Base-by-base conservation (phyloP, 257 asterid genomes). In the Catharanthus roseus region DNA sequence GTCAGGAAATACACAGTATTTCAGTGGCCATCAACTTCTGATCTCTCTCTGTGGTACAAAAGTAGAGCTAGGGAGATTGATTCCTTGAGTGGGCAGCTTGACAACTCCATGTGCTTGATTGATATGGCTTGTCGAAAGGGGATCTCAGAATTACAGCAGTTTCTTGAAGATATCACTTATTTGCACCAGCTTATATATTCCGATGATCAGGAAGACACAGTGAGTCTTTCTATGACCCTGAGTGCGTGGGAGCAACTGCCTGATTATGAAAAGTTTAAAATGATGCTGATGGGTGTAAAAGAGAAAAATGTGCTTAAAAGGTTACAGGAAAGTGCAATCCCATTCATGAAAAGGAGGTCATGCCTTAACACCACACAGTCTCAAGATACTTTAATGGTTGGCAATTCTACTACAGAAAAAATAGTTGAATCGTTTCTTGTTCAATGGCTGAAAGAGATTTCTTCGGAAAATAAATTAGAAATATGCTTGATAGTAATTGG, bases 11-110 rank as follows among this genome's bases (percentile, higher is more conserved):
- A 77, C 84, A 56, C 65, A 79, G 82, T 84, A 63, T 86, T 76
- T 80, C 86, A 79, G 53, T 95, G 97, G 99, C 97, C 99, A 75
- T 88, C 99, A 55, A 54, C 78, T 72, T 74, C 87, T 75, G 96
- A 85, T 72, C 97, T 95, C 54, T 82, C 90, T 54, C 72, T 82
- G 63, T 95, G 99, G 99, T 95, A 91, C 91, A 89, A 80, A 85
- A 86, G 82, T 79, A 81, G 99, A 85, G 96, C 97, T 82, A 83
- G 90, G 78, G 96, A 85, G 72, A 95, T 95, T 72, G 99, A 95
- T 78, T 69, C 83, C 77, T 83, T 87, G 36, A 95, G 96, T 86
- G 99, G 99, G 68, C 97, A 86, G 83, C 89, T 95, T 19, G 97
- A 95, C 62, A 95, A 90, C 73, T 85, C 88, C 82, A 77, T 84